Evolutionary conservation across 2,329 filamentous ascomycete species (phyloP).

Genomic region (Xylariales sp.): DNA sequence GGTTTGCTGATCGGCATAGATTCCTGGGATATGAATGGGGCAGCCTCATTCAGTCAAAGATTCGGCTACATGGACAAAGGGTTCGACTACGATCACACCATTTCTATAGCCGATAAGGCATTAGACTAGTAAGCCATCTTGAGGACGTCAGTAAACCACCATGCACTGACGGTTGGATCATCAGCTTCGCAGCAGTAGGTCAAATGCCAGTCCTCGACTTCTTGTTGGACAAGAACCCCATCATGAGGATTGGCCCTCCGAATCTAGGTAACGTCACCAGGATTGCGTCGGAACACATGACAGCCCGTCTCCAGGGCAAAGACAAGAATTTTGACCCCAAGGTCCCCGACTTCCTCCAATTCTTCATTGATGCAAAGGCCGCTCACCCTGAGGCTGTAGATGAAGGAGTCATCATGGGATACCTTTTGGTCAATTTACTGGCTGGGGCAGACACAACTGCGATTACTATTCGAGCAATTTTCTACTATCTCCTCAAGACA

Average conservation of each 20-base stretch:
- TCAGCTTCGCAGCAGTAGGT: slow-evolving; percentile 19
- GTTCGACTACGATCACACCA: slow-evolving; percentile 31
- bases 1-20: slow-evolving; percentile 8
- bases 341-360: slow-evolving; percentile 24
- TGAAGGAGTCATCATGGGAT: slow-evolving; percentile 23
- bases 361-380: slow-evolving; percentile 27
- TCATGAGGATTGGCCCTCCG: slow-evolving; percentile 17
- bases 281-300: slow-evolving; percentile 14
- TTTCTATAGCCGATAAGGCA: slow-evolving; percentile 19
- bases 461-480: slow-evolving; percentile 24
- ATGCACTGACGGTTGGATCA: neutral
- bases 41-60: slow-evolving; percentile 32
- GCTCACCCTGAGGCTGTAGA: slow-evolving; percentile 22
- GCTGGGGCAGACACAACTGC: slow-evolving; percentile 33
- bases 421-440: slow-evolving; percentile 19
- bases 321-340: slow-evolving; percentile 8
- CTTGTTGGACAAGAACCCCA: slow-evolving; percentile 24
- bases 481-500: slow-evolving; percentile 32
- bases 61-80: slow-evolving; percentile 36
- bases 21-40: slow-evolving; percentile 37
- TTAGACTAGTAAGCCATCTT: slow-evolving; percentile 21
- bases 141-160: neutral
- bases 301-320: slow-evolving; percentile 10
- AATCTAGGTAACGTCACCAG: slow-evolving; percentile 15
- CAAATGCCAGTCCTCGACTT: slow-evolving; percentile 21